Percentiles rank a stretch among this genome's conserved stretches.
Conservation (phyloP, 805 yeast genomes). For the Komagataella pastoris region DNA sequence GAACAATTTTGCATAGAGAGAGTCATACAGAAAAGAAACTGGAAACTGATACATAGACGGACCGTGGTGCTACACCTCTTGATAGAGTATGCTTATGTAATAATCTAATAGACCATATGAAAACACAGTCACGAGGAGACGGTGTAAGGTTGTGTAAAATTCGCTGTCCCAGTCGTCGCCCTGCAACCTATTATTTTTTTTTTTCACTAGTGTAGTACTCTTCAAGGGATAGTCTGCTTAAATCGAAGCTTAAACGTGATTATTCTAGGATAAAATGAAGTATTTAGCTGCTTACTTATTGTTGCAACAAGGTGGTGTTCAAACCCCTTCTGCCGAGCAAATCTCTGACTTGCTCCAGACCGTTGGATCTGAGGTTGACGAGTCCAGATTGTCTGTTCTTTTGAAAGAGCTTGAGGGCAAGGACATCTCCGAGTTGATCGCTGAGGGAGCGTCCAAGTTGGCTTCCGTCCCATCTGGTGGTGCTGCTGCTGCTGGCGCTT, state of each 20-base stretch:
- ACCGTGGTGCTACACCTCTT: not conserved
- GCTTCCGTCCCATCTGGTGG: conserved; percentile 98
- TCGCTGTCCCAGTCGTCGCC: not conserved
- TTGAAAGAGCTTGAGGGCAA: conserved; percentile 88
- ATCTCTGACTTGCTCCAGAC: conserved; percentile 59
- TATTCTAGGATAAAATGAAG: conserved; percentile 64
- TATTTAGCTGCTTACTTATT: conserved; percentile 99
- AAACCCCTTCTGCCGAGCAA: conserved; percentile 78
- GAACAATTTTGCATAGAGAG: conserved; percentile 8
- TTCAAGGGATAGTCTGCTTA: conserved; percentile 72
- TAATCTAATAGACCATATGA: too few relatives aligned
- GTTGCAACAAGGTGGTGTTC: conserved; percentile 93
- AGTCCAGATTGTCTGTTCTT: conserved; percentile 69
- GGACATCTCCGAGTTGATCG: conserved; percentile 76
- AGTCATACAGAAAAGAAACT: not conserved
- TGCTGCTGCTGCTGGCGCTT: conserved; percentile 76
- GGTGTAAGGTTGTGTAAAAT: not conserved
- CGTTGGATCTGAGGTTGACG: conserved; percentile 84
- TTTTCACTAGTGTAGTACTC: not conserved
- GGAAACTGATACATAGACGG: not conserved
- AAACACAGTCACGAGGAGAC: conserved; percentile 1
- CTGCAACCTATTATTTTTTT: conserved; percentile 2
- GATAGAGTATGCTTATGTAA: not conserved
- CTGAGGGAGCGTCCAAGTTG: conserved; percentile 92
- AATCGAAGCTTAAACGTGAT: conserved; percentile 60